phyloP scores from a whole-genome alignment of 306 rosid species.

The Pterocarpus macrocarpus region DNA sequence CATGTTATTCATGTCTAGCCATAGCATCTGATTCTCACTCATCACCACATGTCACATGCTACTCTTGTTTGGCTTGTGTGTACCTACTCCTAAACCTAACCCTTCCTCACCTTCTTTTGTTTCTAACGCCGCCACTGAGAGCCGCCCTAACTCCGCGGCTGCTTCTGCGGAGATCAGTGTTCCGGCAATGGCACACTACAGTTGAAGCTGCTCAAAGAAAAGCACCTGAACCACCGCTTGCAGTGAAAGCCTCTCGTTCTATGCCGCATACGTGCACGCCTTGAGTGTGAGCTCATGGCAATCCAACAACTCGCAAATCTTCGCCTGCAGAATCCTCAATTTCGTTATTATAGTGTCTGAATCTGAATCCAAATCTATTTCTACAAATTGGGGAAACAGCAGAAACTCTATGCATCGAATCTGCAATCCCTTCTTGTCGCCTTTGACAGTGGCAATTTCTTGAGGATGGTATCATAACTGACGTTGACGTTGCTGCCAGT shows the following conservation, averaged over 20 bases:
- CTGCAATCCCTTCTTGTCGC: too few relatives aligned
- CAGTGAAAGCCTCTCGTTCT: constrained; percentile 92
- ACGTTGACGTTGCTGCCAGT: too few relatives aligned
- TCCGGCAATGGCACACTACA: constrained; percentile 90
- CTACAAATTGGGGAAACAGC: too few relatives aligned
- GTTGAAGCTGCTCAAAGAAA: constrained; percentile 97
- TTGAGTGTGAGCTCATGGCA: constrained; percentile 88
- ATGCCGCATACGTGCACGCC: constrained; percentile 98
- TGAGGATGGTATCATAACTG: too few relatives aligned
- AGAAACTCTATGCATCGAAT: too few relatives aligned
- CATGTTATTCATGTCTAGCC: constrained; percentile 97
- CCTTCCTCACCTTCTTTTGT: constrained; percentile 35
- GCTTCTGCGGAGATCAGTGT: constrained; percentile 72
- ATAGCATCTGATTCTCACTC: constrained; percentile 97
- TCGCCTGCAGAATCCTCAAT: too few relatives aligned
- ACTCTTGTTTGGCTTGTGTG: constrained; percentile 47
- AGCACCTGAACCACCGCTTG: constrained; percentile 92
- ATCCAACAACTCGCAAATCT: constrained; percentile 77
- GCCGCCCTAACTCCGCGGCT: constrained; percentile 53
- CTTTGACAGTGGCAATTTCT: too few relatives aligned
- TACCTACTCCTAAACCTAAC: constrained; percentile 13
- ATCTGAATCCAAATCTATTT: too few relatives aligned
- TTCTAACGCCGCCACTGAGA: constrained; percentile 54
- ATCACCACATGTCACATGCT: constrained; percentile 78
- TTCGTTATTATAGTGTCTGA: too few relatives aligned